Base-by-base conservation (phyloP, 1,139 yeast genomes). In the Blastobotrys illinoisensis region DNA sequence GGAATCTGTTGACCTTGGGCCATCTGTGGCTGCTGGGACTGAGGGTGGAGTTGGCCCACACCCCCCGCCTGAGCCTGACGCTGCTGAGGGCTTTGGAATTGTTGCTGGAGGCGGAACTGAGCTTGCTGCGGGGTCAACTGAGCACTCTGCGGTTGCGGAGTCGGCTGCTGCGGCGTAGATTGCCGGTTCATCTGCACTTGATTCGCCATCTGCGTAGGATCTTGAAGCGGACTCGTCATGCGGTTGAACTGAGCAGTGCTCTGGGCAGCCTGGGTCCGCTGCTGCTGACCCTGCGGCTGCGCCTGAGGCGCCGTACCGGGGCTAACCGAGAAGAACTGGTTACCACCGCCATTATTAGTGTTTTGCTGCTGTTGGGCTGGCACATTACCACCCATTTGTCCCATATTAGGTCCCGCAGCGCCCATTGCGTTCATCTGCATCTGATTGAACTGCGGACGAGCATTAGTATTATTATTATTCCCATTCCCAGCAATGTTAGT, bases 271-370 rank as follows among this genome's bases (percentile, higher is more conserved):
- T 54, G 60, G 23, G 56, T 60, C 44, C 58, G 63, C 28, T 50
- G 50, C 44, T 55, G 54, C 32, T 50, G 56, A 43, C 56, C 61
- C 47, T 55, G 62, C 44, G 56, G 60, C 44, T 60, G 65, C n/a
- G n/a, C n/a, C n/a, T n/a, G n/a, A n/a, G n/a, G n/a, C n/a, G 44
- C 43, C 55, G 46, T 56, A 60, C 48, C 61, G 13, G 32, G 32
- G 9, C 32, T 26, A 11, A 26, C 32, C 3, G 32, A 26, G 13
- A 26, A 26, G 32, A 26, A 26, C 46, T 54, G 62, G 46, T 56
- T 48, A 26, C 47, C 51, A 23, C 36, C 20, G 23, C 20, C 44
- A 11, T 23, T 32, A 28, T 49, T 45, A 13, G 26, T 44, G 5
- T 48, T 46, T 26, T 52, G 50, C 23, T 54, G 52, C 23, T 50